phyloP scores from a whole-genome alignment of 192 early-diverging fungal genomes.

The Umbelopsis isabellina region DNA sequence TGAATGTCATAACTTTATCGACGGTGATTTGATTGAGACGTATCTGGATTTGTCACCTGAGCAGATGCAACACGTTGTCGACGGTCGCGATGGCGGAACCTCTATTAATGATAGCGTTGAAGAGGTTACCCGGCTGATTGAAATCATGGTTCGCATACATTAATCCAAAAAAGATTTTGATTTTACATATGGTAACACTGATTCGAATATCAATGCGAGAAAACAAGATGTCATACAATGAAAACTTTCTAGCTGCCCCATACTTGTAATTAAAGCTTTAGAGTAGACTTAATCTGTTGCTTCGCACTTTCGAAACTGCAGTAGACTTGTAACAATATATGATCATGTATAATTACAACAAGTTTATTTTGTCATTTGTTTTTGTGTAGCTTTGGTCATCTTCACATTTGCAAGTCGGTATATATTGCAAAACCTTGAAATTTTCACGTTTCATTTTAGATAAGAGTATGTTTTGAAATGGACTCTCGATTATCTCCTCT shows the following conservation, averaged over 20 bases:
- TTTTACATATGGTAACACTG: too few species aligned
- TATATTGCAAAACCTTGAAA: too few species aligned
- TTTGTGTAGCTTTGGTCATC: not conserved
- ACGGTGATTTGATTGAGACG: conserved; percentile 91
- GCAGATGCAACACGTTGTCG: conserved; percentile 41
- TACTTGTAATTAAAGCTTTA: too few species aligned
- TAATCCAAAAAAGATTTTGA: not conserved
- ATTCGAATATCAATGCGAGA: too few species aligned
- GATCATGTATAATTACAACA: conserved; percentile 17
- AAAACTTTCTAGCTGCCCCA: too few species aligned
- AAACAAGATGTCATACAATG: too few species aligned
- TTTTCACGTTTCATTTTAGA: too few species aligned
- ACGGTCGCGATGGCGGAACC: conserved; percentile 39
- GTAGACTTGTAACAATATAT: not conserved
- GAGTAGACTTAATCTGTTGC: too few species aligned
- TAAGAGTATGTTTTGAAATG: too few species aligned
- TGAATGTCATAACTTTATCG: conserved; percentile 67
- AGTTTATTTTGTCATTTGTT: not conserved
- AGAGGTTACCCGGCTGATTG: conserved; percentile 44
- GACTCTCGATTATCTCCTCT: not conserved
- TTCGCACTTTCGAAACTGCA: not conserved
- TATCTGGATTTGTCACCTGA: conserved; percentile 70
- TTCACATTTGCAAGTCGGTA: too few species aligned
- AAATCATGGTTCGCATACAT: conserved; percentile 18
- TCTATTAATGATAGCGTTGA: conserved; percentile 61